Conservation (phyloP, 768 basidiomycete species). For the Piloderma croceum region DNA sequence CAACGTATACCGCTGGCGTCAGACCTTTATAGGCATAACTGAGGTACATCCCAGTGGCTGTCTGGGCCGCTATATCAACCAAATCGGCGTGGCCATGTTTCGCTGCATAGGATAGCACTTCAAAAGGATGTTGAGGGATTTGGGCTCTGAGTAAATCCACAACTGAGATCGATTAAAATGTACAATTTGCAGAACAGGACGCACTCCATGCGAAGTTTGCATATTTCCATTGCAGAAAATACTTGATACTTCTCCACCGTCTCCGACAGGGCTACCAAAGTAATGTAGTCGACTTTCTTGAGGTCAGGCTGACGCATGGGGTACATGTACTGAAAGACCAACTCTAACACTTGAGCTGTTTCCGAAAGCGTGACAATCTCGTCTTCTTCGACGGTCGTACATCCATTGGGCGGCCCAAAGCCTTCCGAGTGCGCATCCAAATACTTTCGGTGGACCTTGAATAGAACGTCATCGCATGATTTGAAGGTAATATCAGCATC, state of each 20-base stretch:
- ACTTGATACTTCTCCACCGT: conserved; percentile 31
- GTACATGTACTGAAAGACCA: conserved; percentile 24
- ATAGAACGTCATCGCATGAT: conserved; percentile 10
- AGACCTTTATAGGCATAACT: background rate
- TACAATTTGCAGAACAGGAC: background rate
- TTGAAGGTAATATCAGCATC: conserved; percentile 12
- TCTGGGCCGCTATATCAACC: conserved; percentile 15
- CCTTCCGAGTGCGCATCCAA: conserved; percentile 12
- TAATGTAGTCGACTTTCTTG: conserved; percentile 10
- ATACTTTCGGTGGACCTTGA: conserved; percentile 8
- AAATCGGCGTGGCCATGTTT: conserved; percentile 22
- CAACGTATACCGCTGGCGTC: background rate
- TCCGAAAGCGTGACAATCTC: conserved; percentile 21
- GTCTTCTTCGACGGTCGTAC: conserved; percentile 15
- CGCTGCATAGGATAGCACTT: conserved; percentile 22
- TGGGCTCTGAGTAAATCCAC: background rate
- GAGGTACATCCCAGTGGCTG: background rate
- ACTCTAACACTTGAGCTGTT: conserved; percentile 14
- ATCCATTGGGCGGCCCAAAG: conserved; percentile 6
- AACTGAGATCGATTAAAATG: background rate
- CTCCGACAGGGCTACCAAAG: conserved; percentile 19
- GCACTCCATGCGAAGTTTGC: conserved; percentile 22
- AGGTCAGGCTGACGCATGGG: conserved; percentile 20
- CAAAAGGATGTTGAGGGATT: conserved; percentile 5
- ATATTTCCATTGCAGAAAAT: conserved; percentile 21